These are phyloP conservation scores for Drosera capensis DNA, from an alignment of 148 eudicot species.

Conservation along the genomic window DNA sequence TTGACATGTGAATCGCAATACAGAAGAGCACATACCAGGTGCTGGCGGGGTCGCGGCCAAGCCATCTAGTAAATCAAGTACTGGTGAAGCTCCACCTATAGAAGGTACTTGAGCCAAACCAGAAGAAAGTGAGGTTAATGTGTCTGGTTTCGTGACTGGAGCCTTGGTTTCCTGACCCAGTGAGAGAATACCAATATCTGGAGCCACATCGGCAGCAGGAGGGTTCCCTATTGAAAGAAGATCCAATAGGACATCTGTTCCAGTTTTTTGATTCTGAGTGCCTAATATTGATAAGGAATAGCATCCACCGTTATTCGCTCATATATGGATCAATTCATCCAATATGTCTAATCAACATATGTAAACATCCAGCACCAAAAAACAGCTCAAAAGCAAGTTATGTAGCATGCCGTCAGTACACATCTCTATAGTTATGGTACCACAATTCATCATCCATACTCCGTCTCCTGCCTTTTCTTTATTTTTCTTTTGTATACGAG, in stretches of 20 bases:
- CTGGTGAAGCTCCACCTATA: conserved; percentile 33
- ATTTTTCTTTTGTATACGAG: no score
- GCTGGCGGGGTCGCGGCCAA: conserved; percentile 33
- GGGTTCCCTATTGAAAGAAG: conserved; percentile 77
- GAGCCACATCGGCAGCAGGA: conserved; percentile 39
- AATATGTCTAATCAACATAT: no score
- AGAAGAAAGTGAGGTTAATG: conserved; percentile 35
- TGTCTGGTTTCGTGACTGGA: conserved; percentile 26
- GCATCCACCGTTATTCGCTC: conserved; percentile 3
- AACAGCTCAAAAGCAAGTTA: no score
- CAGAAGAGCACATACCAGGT: conserved; percentile 15
- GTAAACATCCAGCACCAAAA: no score
- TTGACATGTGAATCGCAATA: not conserved
- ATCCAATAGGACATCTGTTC: conserved; percentile 73
- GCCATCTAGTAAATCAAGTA: conserved; percentile 74
- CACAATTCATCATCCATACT: no score
- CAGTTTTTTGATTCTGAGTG: conserved; percentile 49
- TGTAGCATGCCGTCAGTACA: no score
- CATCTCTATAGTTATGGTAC: no score
- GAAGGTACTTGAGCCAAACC: conserved; percentile 30
- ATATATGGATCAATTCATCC: not conserved
- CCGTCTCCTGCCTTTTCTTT: no score
- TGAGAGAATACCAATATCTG: conserved; percentile 43
- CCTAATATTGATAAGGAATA: conserved; percentile 29
- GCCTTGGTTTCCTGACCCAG: conserved; percentile 32